phyloP scores from a whole-genome alignment of 805 yeast genomes.

The Sugiyamaella boreocaroliniensis region DNA sequence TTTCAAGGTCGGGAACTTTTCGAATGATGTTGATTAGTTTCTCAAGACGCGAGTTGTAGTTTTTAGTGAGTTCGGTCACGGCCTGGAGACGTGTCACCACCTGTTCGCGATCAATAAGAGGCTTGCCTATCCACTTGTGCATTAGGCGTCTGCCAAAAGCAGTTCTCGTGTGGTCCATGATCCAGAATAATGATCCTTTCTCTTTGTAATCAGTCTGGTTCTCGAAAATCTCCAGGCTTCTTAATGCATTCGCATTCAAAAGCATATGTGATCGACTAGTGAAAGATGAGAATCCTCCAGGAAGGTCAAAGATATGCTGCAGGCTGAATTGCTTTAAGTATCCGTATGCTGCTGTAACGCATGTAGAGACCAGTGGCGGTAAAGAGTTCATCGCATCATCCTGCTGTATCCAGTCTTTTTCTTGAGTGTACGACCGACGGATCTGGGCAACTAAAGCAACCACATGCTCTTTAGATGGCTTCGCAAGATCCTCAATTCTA shows the following conservation, averaged over 20 bases:
- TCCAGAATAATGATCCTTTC: slow-evolving; percentile 71
- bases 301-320: slow-evolving; percentile 46
- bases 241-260: slow-evolving; percentile 58
- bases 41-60: slow-evolving; percentile 23
- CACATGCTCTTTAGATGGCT: slow-evolving; percentile 3
- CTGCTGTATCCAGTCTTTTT: background rate
- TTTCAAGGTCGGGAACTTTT: slow-evolving; percentile 50
- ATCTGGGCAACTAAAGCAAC: background rate
- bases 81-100: slow-evolving; percentile 64
- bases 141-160: slow-evolving; percentile 65
- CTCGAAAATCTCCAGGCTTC: slow-evolving; percentile 66
- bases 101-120: slow-evolving; percentile 48
- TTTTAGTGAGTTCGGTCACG: slow-evolving; percentile 29
- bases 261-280: slow-evolving; percentile 42
- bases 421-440: background rate
- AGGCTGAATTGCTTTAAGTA: slow-evolving; percentile 62
- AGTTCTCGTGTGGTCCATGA: slow-evolving; percentile 74
- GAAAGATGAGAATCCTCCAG: slow-evolving; percentile 49
- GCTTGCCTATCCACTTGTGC: slow-evolving; percentile 67
- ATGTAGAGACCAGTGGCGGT: background rate
- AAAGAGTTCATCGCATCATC: background rate
- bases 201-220: slow-evolving; percentile 51
- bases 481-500: slow-evolving; percentile 1
- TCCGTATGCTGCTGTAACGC: slow-evolving; percentile 21
- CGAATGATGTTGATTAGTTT: slow-evolving; percentile 25